phyloP scores from a whole-genome alignment of 331 rosid genomes.

The Stylosanthes scabra region DNA sequence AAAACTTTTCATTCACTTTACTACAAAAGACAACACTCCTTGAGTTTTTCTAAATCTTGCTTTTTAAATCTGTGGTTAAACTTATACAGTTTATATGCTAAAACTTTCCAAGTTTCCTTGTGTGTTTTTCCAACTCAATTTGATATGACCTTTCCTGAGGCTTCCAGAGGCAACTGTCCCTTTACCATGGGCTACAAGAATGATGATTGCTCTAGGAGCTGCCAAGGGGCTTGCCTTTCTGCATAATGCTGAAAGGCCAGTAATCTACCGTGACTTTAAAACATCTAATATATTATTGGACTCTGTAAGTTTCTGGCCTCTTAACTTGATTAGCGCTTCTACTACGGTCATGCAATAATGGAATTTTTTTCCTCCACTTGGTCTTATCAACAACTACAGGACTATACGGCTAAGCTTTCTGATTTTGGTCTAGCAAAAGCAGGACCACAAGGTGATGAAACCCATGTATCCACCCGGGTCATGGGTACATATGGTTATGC shows the following conservation, averaged over 20 bases:
- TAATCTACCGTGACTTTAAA: constrained; percentile 93
- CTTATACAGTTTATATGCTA: constrained; percentile 5
- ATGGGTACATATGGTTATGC: constrained; percentile 70
- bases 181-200: constrained; percentile 85
- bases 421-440: constrained; percentile 67
- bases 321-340: background rate
- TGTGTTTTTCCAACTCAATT: constrained; percentile 35
- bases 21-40: background rate
- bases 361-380: constrained; percentile 16
- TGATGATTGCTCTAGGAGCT: constrained; percentile 97
- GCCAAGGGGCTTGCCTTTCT: constrained; percentile 99
- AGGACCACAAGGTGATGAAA: constrained; percentile 70
- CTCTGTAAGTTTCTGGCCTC: constrained; percentile 69
- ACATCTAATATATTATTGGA: constrained; percentile 94
- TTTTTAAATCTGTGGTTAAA: too few species aligned
- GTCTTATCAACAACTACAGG: constrained; percentile 56
- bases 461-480: constrained; percentile 67
- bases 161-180: constrained; percentile 82
- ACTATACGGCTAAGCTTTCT: constrained; percentile 76
- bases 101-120: constrained; percentile 26
- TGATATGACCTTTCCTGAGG: constrained; percentile 53
- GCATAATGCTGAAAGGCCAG: constrained; percentile 96
- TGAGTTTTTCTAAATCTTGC: background rate
- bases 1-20: constrained; percentile 18
- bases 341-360: background rate